phyloP scores from a whole-genome alignment of 176 grass and related monocot species.

The Pharus latifolius region DNA sequence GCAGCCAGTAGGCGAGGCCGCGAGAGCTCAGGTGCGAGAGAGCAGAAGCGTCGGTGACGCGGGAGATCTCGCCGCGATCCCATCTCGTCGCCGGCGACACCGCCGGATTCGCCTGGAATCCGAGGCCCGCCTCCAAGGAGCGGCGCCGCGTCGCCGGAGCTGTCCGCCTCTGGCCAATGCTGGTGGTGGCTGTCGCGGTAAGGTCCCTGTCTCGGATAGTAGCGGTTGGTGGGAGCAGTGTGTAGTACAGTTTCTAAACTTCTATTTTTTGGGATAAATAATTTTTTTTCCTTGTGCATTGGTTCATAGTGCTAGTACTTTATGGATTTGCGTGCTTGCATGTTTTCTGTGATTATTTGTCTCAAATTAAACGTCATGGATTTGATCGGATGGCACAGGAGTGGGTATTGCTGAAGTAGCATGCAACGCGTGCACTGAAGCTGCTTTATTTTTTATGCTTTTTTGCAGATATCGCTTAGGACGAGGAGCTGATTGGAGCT shows the following conservation, averaged over 20 bases:
- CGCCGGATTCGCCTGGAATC: neutral
- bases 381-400: slow-evolving; percentile 20
- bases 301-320: neutral
- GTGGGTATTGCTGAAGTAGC: slow-evolving; percentile 1
- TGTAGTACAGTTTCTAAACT: neutral
- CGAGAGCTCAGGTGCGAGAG: neutral
- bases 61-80: neutral
- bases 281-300: slow-evolving; percentile 4
- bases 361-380: neutral
- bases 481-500: slow-evolving; percentile 1
- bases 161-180: slow-evolving; percentile 9
- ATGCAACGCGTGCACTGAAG: neutral
- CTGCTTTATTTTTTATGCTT: neutral
- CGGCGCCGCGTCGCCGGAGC: neutral
- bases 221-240: slow-evolving; percentile 38
- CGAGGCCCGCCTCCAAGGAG: neutral
- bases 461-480: slow-evolving; percentile 15
- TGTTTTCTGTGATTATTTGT: neutral
- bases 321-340: neutral
- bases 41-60: slow-evolving; percentile 6
- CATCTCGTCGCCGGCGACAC: neutral
- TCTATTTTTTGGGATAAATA: slow-evolving; percentile 10
- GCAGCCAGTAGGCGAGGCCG: neutral
- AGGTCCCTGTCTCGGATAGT: slow-evolving; percentile 28
- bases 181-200: slow-evolving; percentile 24